Percentiles rank a stretch among this genome's conserved stretches.
Evolutionary conservation across 208 protist species (phyloP).

Genomic region (Lotmaria passim): DNA sequence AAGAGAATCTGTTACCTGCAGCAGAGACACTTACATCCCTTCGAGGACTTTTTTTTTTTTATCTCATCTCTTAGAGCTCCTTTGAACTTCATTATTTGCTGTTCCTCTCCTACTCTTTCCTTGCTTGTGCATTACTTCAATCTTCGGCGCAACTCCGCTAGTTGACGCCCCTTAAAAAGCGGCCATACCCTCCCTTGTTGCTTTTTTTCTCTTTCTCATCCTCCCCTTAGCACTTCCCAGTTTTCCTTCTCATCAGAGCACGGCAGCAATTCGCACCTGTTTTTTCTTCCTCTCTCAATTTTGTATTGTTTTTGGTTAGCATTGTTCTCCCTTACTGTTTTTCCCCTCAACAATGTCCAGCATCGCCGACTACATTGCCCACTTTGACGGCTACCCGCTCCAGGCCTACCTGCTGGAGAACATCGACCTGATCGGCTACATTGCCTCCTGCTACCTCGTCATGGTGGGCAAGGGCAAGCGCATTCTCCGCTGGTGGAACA

Average conservation of each 20-base stretch:
- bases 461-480: constrained; percentile 53
- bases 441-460: constrained; percentile 58
- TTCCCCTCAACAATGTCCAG: constrained; percentile 19
- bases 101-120: background rate
- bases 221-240: background rate
- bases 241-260: too few species aligned
- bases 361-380: constrained; percentile 26
- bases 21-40: too few species aligned
- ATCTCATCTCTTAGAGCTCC: background rate
- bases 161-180: too few species aligned
- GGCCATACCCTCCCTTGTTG: background rate
- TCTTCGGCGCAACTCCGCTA: background rate
- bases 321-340: constrained; percentile 4
- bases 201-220: background rate
- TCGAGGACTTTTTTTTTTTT: constrained; percentile 4
- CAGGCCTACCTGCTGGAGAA: constrained; percentile 48
- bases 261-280: background rate
- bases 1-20: too few species aligned
- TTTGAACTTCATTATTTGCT: too few species aligned
- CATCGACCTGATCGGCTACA: constrained; percentile 53
- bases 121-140: background rate
- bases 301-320: background rate
- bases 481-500: constrained; percentile 44
- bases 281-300: background rate
- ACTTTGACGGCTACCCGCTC: constrained; percentile 49